Evolutionary conservation across 345 rosid genomes (phyloP).

Genomic region (Jatropha curcas): DNA sequence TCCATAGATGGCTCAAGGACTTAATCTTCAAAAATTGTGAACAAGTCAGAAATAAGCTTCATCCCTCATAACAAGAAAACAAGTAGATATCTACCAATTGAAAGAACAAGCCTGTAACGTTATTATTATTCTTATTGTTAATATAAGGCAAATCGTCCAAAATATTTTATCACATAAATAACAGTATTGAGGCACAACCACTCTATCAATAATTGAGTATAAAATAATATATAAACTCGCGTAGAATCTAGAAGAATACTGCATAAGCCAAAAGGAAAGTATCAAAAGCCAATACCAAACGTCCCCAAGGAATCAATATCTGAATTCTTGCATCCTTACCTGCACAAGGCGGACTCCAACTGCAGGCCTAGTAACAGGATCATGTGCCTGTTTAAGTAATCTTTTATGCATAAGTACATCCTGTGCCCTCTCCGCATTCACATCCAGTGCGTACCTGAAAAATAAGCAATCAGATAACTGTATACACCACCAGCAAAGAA

Average conservation of each 20-base stretch:
- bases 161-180: neutral
- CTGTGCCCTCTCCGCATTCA: slow-evolving; percentile 58
- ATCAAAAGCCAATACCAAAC: slow-evolving; percentile 10
- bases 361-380: slow-evolving; percentile 55
- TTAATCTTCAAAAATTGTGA: neutral
- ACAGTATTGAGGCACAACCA: slow-evolving; percentile 1
- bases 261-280: slow-evolving; percentile 14
- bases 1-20: neutral
- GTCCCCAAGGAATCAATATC: neutral
- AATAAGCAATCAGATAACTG: slow-evolving; percentile 5
- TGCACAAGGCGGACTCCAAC: slow-evolving; percentile 61
- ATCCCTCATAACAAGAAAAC: neutral
- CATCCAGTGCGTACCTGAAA: slow-evolving; percentile 63
- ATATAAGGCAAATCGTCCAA: neutral
- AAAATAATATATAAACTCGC: slow-evolving; percentile 4
- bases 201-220: slow-evolving; percentile 16
- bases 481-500: neutral
- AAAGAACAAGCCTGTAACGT: neutral
- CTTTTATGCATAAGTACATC: slow-evolving; percentile 71
- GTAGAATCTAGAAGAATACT: slow-evolving; percentile 20
- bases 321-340: slow-evolving; percentile 32
- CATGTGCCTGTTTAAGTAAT: slow-evolving; percentile 48
- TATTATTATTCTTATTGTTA: neutral
- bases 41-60: neutral
- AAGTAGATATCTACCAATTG: neutral